A percentile compares a stretch with the other conserved stretches of the same genome.
phyloP scores from a whole-genome alignment of 495 filamentous ascomycete genomes.

The Penicillium salamii region DNA sequence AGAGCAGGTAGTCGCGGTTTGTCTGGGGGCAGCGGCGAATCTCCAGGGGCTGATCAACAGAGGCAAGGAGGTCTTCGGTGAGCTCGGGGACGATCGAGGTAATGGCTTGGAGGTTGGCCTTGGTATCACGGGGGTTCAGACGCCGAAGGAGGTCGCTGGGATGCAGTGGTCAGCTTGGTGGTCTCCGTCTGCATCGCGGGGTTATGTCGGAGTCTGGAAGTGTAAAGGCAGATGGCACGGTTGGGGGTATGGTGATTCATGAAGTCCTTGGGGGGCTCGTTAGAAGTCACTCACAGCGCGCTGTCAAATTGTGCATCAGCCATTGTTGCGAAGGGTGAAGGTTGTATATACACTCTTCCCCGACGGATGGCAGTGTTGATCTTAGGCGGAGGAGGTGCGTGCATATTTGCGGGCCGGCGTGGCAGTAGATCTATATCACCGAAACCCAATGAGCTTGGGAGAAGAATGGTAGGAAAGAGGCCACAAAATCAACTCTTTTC shows the following conservation, averaged over 20 bases:
- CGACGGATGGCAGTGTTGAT: conserved; percentile 24
- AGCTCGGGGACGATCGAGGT: conserved; percentile 84
- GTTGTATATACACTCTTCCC: conserved; percentile 21
- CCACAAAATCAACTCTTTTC: no score
- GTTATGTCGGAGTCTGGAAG: conserved; percentile 23
- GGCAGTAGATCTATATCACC: conserved; percentile 16
- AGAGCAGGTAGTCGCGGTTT: conserved; percentile 93
- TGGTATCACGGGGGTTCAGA: conserved; percentile 87
- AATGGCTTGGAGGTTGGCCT: conserved; percentile 78
- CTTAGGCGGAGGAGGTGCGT: conserved; percentile 39
- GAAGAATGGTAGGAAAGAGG: no score
- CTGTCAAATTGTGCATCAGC: conserved; percentile 59
- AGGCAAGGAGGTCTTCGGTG: conserved; percentile 95
- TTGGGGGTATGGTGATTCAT: not conserved
- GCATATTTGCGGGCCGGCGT: conserved; percentile 13
- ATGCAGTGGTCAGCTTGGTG: conserved; percentile 24
- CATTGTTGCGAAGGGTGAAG: conserved; percentile 34
- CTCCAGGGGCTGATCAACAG: conserved; percentile 91
- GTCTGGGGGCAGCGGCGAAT: conserved; percentile 81
- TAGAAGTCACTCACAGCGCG: conserved; percentile 52
- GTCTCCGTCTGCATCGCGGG: conserved; percentile 23
- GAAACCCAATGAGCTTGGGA: no score
- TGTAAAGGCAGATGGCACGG: conserved; percentile 5
- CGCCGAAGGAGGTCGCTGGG: conserved; percentile 95
- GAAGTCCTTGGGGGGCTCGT: not conserved